phyloP scores from a whole-genome alignment of 192 early-diverging fungal genomes.

The Coemansia reversa region DNA sequence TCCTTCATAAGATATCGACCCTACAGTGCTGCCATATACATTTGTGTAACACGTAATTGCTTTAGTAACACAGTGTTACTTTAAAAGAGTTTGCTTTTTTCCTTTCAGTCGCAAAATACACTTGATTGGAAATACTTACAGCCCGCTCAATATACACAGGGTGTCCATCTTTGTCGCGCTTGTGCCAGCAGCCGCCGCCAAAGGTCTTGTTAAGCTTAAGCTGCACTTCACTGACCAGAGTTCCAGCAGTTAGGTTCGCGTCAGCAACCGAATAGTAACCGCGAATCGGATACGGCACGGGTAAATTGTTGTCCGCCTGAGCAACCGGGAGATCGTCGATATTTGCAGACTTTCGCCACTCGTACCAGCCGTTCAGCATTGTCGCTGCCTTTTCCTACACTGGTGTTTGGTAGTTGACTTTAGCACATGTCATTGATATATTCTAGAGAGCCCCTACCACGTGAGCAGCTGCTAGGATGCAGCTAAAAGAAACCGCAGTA shows the following conservation, averaged over 20 bases:
- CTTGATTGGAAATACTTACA: conserved; percentile 17
- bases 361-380: conserved; percentile 59
- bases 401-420: background rate
- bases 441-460: background rate
- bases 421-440: background rate
- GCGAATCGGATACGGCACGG: conserved; percentile 66
- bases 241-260: conserved; percentile 59
- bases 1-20: conserved; percentile 66
- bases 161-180: conserved; percentile 84
- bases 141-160: conserved; percentile 91
- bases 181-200: conserved; percentile 78
- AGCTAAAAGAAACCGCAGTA: background rate
- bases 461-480: background rate
- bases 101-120: background rate
- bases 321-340: conserved; percentile 64
- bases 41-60: too few species aligned
- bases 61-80: background rate
- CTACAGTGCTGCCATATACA: background rate
- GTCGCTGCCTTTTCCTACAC: conserved; percentile 60
- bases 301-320: conserved; percentile 55
- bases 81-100: too few species aligned
- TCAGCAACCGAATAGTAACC: conserved; percentile 65
- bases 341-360: conserved; percentile 62
- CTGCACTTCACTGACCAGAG: conserved; percentile 63
- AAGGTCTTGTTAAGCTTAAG: conserved; percentile 63